Conservation (phyloP, 495 filamentous ascomycete species). For the Choiromyces venosus region DNA sequence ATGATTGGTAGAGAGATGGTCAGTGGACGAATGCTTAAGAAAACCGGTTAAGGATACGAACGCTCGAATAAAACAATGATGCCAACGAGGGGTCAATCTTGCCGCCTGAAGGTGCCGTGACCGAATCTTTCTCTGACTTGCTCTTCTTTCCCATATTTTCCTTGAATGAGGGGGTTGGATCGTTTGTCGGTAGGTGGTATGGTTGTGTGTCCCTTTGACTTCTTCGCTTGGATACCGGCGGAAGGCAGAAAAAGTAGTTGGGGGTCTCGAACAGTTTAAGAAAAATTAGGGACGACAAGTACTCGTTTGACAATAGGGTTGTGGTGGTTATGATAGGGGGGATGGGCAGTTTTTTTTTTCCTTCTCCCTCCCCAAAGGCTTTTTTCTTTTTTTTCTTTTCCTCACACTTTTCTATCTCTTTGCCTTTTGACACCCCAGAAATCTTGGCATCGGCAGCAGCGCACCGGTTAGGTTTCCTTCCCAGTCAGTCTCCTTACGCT, state of each 20-base stretch:
- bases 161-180: constrained; percentile 21
- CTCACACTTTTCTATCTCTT: constrained; percentile 7
- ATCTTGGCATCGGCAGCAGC: constrained; percentile 15
- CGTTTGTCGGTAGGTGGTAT: neutral
- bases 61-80: constrained; percentile 75
- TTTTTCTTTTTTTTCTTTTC: constrained; percentile 18
- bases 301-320: constrained; percentile 36
- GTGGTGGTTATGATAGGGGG: constrained; percentile 13
- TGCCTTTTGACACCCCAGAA: constrained; percentile 22
- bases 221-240: neutral
- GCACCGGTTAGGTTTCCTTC: neutral
- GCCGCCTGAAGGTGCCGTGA: constrained; percentile 44
- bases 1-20: constrained; percentile 22
- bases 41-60: constrained; percentile 47
- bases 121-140: constrained; percentile 18
- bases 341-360: constrained; percentile 13
- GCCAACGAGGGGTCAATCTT: constrained; percentile 69
- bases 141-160: constrained; percentile 22
- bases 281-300: neutral
- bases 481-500: neutral
- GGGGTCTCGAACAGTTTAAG: neutral
- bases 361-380: constrained; percentile 2
- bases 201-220: constrained; percentile 6
- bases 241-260: neutral
- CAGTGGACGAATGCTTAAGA: neutral